Percentiles rank a stretch among this genome's conserved stretches.
phyloP scores from a whole-genome alignment of 2,329 filamentous ascomycete genomes.

The Ascocoryne sarcoides region DNA sequence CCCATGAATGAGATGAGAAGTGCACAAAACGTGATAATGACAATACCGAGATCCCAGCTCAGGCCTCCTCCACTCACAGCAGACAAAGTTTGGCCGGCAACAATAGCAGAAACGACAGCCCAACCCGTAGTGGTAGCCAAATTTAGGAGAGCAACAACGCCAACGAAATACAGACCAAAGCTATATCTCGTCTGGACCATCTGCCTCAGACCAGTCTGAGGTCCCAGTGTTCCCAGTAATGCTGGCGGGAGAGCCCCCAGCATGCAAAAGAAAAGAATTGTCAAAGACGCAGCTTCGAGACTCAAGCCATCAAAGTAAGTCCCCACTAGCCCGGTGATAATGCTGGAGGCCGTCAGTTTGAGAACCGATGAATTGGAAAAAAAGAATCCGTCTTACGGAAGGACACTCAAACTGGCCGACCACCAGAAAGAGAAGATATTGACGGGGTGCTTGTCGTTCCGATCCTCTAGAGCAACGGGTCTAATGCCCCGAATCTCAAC shows the following conservation, averaged over 20 bases:
- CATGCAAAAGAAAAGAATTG: conserved; percentile 56
- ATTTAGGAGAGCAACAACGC: conserved; percentile 52
- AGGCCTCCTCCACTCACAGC: conserved; percentile 42
- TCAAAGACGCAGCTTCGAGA: conserved; percentile 40
- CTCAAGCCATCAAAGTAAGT: conserved; percentile 44
- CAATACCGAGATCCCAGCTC: conserved; percentile 47
- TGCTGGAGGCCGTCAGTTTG: too few species aligned
- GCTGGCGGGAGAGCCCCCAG: conserved; percentile 45
- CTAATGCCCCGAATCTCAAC: conserved; percentile 46
- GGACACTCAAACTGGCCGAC: conserved; percentile 45
- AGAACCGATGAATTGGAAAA: too few species aligned
- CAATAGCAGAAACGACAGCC: conserved; percentile 50
- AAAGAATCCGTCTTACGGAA: conserved; percentile 52
- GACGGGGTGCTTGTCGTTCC: conserved; percentile 43
- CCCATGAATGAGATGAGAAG: conserved; percentile 55
- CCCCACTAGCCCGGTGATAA: conserved; percentile 56
- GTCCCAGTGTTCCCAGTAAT: conserved; percentile 48
- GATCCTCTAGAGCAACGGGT: conserved; percentile 45
- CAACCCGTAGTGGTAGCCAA: conserved; percentile 56
- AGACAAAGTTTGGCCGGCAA: conserved; percentile 50
- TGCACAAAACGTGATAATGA: conserved; percentile 48
- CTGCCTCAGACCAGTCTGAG: conserved; percentile 55
- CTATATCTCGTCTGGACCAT: conserved; percentile 57
- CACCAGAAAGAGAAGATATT: conserved; percentile 55
- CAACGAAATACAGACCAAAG: conserved; percentile 52